Percentiles rank a stretch among this genome's conserved stretches.
phyloP scores from a whole-genome alignment of 345 rosid genomes.

The Pistacia atlantica region DNA sequence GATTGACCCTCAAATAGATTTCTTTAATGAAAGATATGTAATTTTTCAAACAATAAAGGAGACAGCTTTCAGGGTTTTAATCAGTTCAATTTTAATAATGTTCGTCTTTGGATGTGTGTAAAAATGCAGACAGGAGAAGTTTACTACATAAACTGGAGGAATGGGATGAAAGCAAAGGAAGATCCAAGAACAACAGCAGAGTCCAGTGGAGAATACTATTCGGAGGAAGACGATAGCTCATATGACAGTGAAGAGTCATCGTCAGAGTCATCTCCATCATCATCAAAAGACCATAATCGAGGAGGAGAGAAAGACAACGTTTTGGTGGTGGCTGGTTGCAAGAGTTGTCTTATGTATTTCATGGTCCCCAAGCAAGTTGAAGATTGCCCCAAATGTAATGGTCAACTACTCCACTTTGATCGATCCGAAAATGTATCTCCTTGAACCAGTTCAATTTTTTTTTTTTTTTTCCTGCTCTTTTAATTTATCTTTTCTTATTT shows the following conservation, averaged over 20 bases:
- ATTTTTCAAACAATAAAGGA: not conserved
- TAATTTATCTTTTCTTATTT: not conserved
- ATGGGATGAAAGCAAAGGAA: constrained; percentile 64
- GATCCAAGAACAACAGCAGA: constrained; percentile 58
- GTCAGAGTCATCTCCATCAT: constrained; percentile 57
- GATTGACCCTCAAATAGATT: not conserved
- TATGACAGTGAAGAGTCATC: constrained; percentile 77
- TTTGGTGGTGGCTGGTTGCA: constrained; percentile 93
- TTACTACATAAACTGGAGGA: constrained; percentile 81
- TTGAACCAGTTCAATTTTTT: constrained; percentile 23
- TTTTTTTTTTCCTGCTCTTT: constrained; percentile 6
- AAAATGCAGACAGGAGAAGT: constrained; percentile 75
- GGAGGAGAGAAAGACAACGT: constrained; percentile 40
- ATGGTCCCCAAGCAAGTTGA: constrained; percentile 83
- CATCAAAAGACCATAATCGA: constrained; percentile 34
- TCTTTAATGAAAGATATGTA: too few relatives aligned
- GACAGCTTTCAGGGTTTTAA: constrained; percentile 10
- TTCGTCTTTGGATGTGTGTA: not conserved
- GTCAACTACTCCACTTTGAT: constrained; percentile 84
- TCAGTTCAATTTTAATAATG: not conserved
- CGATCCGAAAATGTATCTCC: constrained; percentile 50
- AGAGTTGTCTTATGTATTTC: constrained; percentile 87
- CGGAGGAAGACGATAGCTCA: constrained; percentile 59
- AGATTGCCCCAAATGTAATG: constrained; percentile 82
- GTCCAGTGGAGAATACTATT: constrained; percentile 41